Conservation (phyloP, 208 protist species). For the Naegleria fowleri region DNA sequence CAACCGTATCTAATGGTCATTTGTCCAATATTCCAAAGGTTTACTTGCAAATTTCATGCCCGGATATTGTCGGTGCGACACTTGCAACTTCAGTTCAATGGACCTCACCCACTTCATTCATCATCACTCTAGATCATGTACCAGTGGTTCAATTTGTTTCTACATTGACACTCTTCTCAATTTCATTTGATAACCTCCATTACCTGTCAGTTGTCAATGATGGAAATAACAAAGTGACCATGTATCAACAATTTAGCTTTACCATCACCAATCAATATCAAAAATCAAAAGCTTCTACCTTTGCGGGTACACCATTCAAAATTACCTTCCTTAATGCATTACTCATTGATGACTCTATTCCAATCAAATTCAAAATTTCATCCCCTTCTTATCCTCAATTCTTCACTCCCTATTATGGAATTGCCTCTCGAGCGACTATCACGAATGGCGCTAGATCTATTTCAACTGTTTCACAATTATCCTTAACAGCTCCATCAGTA, state of each 20-base stretch:
- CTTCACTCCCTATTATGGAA: not conserved
- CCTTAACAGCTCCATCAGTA: not conserved
- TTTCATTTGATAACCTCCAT: not conserved
- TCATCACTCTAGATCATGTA: not conserved
- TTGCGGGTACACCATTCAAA: not conserved
- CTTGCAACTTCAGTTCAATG: not conserved
- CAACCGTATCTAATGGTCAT: not conserved
- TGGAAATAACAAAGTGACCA: not conserved
- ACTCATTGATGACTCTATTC: not conserved
- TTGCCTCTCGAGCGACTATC: not conserved
- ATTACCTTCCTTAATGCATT: not conserved
- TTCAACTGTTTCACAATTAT: not conserved
- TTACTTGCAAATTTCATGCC: not conserved
- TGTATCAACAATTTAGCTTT: not conserved
- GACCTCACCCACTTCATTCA: not conserved
- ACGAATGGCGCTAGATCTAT: not conserved
- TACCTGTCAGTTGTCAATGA: not conserved
- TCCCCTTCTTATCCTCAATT: not conserved
- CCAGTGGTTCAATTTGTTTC: not conserved
- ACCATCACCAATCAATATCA: not conserved
- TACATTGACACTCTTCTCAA: not conserved
- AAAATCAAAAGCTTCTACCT: not conserved
- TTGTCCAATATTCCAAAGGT: not conserved
- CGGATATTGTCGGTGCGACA: too few species aligned
- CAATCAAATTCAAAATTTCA: not conserved